These are phyloP conservation scores for Pichia pseudocactophila DNA, from an alignment of 805 yeast genomes.

Conservation along the genomic window DNA sequence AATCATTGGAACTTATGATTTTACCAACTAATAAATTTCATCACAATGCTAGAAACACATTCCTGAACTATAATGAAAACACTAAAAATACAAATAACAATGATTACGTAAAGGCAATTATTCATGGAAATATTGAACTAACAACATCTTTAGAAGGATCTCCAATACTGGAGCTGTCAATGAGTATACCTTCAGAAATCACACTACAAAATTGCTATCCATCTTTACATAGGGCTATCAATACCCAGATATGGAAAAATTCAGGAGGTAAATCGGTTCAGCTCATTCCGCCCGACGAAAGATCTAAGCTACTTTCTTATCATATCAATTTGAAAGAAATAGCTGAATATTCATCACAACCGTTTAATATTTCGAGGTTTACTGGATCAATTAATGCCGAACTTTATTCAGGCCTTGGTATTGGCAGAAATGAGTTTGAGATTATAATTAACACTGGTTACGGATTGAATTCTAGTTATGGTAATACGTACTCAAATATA, in stretches of 20 bases:
- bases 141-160: conserved; percentile 66
- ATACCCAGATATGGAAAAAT: conserved; percentile 41
- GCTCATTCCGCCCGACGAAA: conserved; percentile 88
- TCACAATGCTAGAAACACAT: neutral
- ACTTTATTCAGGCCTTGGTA: conserved; percentile 45
- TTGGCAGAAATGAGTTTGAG: conserved; percentile 51
- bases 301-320: conserved; percentile 53
- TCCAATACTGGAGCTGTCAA: conserved; percentile 57
- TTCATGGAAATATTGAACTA: conserved; percentile 57
- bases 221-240: conserved; percentile 63
- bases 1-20: conserved; percentile 49
- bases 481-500: conserved; percentile 31
- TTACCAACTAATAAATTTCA: conserved; percentile 25
- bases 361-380: conserved; percentile 22
- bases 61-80: neutral
- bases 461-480: conserved; percentile 7
- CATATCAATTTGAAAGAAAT: conserved; percentile 40
- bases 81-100: neutral
- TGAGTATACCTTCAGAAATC: conserved; percentile 43
- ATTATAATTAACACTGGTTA: conserved; percentile 22
- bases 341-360: conserved; percentile 1
- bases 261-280: conserved; percentile 38
- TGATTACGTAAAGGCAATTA: conserved; percentile 32
- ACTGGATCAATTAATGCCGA: conserved; percentile 52
- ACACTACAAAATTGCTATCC: conserved; percentile 5